phyloP scores from a whole-genome alignment of 1,284 basidiomycete genomes.

The Apiotrichum brassicae region DNA sequence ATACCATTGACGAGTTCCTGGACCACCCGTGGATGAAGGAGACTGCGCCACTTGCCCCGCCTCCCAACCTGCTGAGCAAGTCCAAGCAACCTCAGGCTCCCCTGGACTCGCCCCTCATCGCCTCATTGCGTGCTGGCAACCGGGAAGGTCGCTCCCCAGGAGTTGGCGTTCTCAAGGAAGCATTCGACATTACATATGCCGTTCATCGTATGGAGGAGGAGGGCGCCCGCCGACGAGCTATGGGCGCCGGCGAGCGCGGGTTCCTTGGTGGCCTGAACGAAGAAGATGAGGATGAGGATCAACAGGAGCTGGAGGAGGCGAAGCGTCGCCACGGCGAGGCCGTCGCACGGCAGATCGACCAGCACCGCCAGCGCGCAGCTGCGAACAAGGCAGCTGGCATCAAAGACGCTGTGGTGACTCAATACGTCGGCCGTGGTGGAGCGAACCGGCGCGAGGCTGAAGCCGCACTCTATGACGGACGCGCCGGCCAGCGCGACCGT shows the following conservation, averaged over 20 bases:
- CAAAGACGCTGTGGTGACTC: slow-evolving; percentile 45
- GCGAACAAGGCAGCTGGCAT: slow-evolving; percentile 47
- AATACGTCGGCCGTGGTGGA: slow-evolving; percentile 46
- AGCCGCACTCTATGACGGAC: slow-evolving; percentile 57
- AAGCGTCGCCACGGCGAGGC: slow-evolving; percentile 52
- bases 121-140: slow-evolving; percentile 63
- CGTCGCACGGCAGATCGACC: slow-evolving; percentile 46
- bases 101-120: slow-evolving; percentile 85
- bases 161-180: slow-evolving; percentile 85
- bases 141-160: slow-evolving; percentile 85
- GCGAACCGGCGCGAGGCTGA: slow-evolving; percentile 50
- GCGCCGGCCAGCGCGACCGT: slow-evolving; percentile 67
- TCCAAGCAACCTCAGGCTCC: slow-evolving; percentile 50
- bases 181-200: slow-evolving; percentile 98
- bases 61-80: slow-evolving; percentile 50
- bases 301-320: slow-evolving; percentile 50
- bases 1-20: slow-evolving; percentile 96
- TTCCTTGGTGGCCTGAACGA: slow-evolving; percentile 85
- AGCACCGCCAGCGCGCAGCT: slow-evolving; percentile 41
- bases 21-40: slow-evolving; percentile 78
- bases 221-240: slow-evolving; percentile 73
- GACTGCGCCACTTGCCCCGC: not conserved
- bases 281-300: slow-evolving; percentile 71
- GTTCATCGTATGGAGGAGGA: slow-evolving; percentile 99
- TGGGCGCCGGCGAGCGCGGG: slow-evolving; percentile 70